Evolutionary conservation across 768 basidiomycete genomes (phyloP), one percentile per base, ranked within the genome.

Genomic region (Leccinum obscurum): DNA sequence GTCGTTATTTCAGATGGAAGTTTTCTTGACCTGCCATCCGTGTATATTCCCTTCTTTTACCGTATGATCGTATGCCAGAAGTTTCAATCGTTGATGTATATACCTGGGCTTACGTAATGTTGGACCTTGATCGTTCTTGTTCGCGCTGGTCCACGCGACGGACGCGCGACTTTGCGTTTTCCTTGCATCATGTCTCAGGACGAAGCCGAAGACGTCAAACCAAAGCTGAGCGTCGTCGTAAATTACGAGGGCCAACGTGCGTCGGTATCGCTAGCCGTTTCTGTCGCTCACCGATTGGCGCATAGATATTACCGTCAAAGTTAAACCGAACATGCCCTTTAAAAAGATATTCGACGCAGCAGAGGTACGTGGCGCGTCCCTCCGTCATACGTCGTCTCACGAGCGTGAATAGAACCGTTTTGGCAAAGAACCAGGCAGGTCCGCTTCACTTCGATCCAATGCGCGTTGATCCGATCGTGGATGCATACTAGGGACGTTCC

Each of bases 341-440:
- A 70, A 75, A 41, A 89, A 88, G 72, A 83, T 88, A 26, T 88
- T 89, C 59, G 80, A 84, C 17, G 87, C 85, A 15, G 84, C 85
- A 2, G 85, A 87, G 79, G 88, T 88, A 64, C 24, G 82, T 76
- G 3, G 1, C 28, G 15, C 8, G 48, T 22, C 1, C 32, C 30
- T 9, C n/a, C 24, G 20, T 20, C 30, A 17, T 14, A 37, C 26
- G 26, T 28, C 26, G 26, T 61, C 24, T 4, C 4, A 15, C 14
- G 24, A 60, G 30, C 48, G 22, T 54, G 24, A 35, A 13, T 64
- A 88, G 87, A 80, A 85, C 79, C 77, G 79, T 32, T 88, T 88
- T 62, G 74, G 72, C 24, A 86, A 85, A 66, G 83, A 84, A 5
- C 50, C 82, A 68, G 85, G 86, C 79, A 59, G 61, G 78, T 67